A percentile compares a stretch with the other conserved stretches of the same genome.
Evolutionary conservation across 1,284 basidiomycete genomes (phyloP).

Genomic region (Ganoderma sinense): DNA sequence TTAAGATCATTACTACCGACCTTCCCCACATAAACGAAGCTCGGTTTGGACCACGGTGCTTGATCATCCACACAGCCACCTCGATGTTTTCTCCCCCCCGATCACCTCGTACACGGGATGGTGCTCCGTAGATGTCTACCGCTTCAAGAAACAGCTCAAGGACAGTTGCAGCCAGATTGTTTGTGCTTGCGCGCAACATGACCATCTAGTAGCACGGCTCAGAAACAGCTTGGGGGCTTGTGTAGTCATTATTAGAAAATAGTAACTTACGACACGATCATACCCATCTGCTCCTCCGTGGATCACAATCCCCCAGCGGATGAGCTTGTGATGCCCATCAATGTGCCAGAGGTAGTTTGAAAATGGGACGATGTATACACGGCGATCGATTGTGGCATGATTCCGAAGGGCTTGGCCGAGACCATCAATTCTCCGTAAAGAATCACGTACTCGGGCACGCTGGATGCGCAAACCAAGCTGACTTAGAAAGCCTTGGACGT

Average conservation of each 20-base stretch:
- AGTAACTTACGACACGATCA: neutral
- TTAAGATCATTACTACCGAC: neutral
- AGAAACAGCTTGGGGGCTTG: no score
- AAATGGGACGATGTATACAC: neutral
- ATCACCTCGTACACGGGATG: neutral
- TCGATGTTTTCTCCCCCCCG: neutral
- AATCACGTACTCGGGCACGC: neutral
- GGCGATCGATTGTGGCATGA: neutral
- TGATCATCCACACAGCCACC: neutral
- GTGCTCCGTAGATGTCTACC: neutral
- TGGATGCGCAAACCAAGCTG: neutral
- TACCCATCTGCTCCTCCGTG: neutral
- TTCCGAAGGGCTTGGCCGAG: neutral
- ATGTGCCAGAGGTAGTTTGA: neutral
- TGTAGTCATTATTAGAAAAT: no score
- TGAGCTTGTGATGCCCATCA: neutral
- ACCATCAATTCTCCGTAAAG: neutral
- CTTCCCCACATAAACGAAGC: neutral
- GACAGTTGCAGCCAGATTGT: neutral
- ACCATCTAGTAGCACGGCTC: no score
- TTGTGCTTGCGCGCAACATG: neutral
- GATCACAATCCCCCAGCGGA: neutral
- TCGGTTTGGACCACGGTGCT: neutral
- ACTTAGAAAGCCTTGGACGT: neutral
- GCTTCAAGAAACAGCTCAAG: neutral